Percentiles rank a stretch among this genome's conserved stretches.
phyloP scores from a whole-genome alignment of 1,284 basidiomycete genomes.

The Coniferiporia weirii region DNA sequence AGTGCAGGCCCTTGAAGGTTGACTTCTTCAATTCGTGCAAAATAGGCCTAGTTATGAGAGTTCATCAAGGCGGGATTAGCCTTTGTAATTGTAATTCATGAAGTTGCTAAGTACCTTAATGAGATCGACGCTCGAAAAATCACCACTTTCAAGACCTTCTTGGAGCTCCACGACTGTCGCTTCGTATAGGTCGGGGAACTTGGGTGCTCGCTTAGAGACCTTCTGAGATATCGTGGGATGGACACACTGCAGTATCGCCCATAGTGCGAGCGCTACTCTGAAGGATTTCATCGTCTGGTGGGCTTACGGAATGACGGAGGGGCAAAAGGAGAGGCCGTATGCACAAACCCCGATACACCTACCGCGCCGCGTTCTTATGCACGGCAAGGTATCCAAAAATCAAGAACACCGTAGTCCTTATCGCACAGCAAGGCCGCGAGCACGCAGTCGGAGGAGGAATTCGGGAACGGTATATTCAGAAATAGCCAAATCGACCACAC shows the following conservation, averaged over 20 bases:
- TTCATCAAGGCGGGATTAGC: background rate
- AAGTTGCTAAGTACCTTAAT: slow-evolving; percentile 43
- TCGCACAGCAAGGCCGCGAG: background rate
- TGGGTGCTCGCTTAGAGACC: background rate
- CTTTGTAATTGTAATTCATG: background rate
- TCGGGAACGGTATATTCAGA: background rate
- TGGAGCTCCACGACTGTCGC: slow-evolving; percentile 55
- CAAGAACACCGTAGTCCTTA: background rate
- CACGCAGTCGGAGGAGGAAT: background rate
- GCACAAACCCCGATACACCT: background rate
- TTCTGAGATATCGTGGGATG: background rate
- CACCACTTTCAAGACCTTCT: slow-evolving; percentile 42
- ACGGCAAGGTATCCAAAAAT: background rate
- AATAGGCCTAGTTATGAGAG: slow-evolving; percentile 45
- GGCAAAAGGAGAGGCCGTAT: background rate
- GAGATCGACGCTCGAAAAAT: slow-evolving; percentile 60
- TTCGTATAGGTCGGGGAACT: slow-evolving; percentile 56
- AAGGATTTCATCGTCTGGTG: background rate
- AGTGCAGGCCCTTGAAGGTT: slow-evolving; percentile 57
- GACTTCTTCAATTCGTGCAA: slow-evolving; percentile 66
- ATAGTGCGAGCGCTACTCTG: background rate
- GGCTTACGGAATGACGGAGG: background rate
- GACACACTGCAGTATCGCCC: background rate
- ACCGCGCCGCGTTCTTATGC: background rate
- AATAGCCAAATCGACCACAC: background rate